Evolutionary conservation across 495 filamentous ascomycete species (phyloP).

Genomic region (Penicillium crystallinum): DNA sequence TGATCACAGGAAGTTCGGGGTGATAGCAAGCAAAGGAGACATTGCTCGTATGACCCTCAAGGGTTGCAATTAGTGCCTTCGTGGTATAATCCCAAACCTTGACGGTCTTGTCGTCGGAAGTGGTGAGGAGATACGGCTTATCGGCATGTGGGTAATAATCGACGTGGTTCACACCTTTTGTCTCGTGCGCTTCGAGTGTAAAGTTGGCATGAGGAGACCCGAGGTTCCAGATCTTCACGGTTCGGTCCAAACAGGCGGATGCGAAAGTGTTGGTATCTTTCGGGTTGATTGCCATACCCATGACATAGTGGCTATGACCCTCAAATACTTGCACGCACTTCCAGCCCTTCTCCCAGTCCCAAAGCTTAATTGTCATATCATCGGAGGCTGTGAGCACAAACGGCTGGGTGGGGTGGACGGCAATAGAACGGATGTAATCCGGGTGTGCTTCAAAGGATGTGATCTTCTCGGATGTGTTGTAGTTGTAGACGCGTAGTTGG

Average conservation of each 20-base stretch:
- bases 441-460: conserved; percentile 97
- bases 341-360: conserved; percentile 99
- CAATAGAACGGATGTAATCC: conserved; percentile 97
- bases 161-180: conserved; percentile 96
- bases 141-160: conserved; percentile 96
- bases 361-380: conserved; percentile 99
- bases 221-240: conserved; percentile 97
- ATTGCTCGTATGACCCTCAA: conserved; percentile 97
- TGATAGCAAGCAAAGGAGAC: conserved; percentile 99
- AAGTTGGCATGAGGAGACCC: conserved; percentile 87
- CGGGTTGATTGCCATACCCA: conserved; percentile 99
- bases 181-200: conserved; percentile 94
- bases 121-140: conserved; percentile 95
- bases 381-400: conserved; percentile 95
- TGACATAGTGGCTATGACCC: conserved; percentile 96
- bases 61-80: conserved; percentile 90
- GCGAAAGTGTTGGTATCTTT: conserved; percentile 99
- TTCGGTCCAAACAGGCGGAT: conserved; percentile 91
- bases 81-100: conserved; percentile 99
- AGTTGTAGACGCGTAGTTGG: conserved; percentile 93
- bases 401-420: conserved; percentile 92
- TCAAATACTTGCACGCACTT: conserved; percentile 98
- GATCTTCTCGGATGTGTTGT: conserved; percentile 99
- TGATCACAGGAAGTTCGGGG: conserved; percentile 93
- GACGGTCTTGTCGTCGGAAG: conserved; percentile 88